Base-by-base conservation (phyloP, 345 rosid genomes). In the Camelina sativa region DNA sequence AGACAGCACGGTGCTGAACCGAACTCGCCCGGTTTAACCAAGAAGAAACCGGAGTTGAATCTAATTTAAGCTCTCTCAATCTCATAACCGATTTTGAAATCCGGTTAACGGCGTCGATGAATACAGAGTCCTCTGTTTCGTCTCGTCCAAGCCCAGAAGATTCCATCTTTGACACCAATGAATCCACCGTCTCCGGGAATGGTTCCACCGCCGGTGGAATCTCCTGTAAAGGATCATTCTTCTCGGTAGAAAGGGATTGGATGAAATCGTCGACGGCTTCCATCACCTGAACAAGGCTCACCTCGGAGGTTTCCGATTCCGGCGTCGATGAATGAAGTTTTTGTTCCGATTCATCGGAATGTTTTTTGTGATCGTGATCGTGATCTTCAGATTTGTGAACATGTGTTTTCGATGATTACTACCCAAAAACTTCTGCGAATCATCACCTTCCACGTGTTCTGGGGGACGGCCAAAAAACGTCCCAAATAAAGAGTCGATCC, bases 1-100 rank as follows among this genome's bases (percentile, higher is more conserved):
- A 74, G 73, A 89, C 84, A 37, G 92, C 87, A 12, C 85, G 80
- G 7, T 89, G 89, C 2, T 84, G 81, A 67, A 84, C 82, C 9
- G 74, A 66, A 63, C 86, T 84, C 1, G 86, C 77, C 50, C 84
- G 83, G 53, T 86, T 86, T 11, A 85, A 50, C 67, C 84, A 81
- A 5, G 74, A 25, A 4, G 74, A 25, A 34, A 67, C 76, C 11
- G 60, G 16, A 3, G 46, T 48, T 6, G 80, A 81, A 65, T 79
- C 73, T 4, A 80, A 67, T 2, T 57, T 40, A 22, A 83, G 73
- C 58, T 77, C 83, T 11, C 72, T 51, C 12, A 87, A 61, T 35
- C 43, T 68, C 41, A 80, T 73, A 6, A 76, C 57, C 38, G 87
- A 48, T 68, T 51, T 84, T 6, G 88, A 79, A 67, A 89, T 62